A percentile compares a stretch with the other conserved stretches of the same genome.
Conservation (phyloP, 2,329 filamentous ascomycete species). For the Aspergillus sp. region DNA sequence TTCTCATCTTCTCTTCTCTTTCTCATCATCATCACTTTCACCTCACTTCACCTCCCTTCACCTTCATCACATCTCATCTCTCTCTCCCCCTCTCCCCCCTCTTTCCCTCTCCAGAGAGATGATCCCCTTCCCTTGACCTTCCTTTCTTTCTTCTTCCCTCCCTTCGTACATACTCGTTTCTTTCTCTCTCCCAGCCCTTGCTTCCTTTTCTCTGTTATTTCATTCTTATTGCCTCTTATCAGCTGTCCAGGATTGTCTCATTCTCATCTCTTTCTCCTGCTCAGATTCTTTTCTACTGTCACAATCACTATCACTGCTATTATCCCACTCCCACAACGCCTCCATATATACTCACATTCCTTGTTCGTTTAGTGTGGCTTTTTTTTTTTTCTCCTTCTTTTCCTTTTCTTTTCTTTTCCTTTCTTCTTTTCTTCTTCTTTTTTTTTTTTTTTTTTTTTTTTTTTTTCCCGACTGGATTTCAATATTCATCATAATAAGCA, state of each 20-base stretch:
- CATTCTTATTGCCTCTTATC: slow-evolving; percentile 5
- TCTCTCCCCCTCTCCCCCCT: slow-evolving; percentile 9
- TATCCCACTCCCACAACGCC: no score
- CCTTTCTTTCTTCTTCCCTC: background rate
- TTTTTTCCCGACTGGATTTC: slow-evolving; percentile 1
- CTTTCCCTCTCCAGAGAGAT: slow-evolving; percentile 9
- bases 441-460: slow-evolving; percentile 12
- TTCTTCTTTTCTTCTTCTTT: slow-evolving; percentile 1
- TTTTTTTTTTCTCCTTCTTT: slow-evolving; percentile 3
- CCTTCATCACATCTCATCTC: no score
- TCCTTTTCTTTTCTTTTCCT: slow-evolving; percentile 1
- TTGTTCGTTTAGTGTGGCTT: background rate
- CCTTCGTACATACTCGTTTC: slow-evolving; percentile 11
- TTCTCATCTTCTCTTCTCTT: slow-evolving; percentile 1
- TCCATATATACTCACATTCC: no score
- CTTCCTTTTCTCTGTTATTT: background rate
- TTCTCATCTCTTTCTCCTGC: no score
- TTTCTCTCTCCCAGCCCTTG: slow-evolving; percentile 6
- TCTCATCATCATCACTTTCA: background rate
- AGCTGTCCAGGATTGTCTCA: no score
- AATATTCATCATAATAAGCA: no score
- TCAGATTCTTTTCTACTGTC: no score
- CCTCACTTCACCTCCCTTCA: slow-evolving; percentile 1
- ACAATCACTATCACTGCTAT: no score
- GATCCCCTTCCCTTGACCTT: slow-evolving; percentile 1